Evolutionary conservation across 495 filamentous ascomycete species (phyloP).

Genomic region (Cenococcum geophilum): DNA sequence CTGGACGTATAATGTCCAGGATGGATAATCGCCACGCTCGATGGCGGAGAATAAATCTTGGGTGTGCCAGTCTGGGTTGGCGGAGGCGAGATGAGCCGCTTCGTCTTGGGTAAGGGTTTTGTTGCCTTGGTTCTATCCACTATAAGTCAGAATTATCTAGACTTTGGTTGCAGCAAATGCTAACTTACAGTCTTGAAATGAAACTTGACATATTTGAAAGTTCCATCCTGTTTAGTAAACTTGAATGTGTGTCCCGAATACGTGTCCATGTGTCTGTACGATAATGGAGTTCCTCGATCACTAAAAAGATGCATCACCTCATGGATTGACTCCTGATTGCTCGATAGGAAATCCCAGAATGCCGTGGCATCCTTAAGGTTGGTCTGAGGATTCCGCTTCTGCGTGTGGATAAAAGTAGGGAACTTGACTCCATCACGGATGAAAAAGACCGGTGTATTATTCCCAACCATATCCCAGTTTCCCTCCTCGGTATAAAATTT

Average conservation of each 20-base stretch:
- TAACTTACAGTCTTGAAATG: constrained; percentile 16
- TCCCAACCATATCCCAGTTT: constrained; percentile 69
- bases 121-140: too few species aligned
- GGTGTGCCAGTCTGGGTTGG: constrained; percentile 84
- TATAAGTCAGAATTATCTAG: too few species aligned
- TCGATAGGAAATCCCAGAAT: constrained; percentile 50
- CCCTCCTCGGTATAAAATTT: constrained; percentile 82
- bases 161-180: too few species aligned
- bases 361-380: constrained; percentile 62
- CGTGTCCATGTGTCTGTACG: constrained; percentile 69
- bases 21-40: constrained; percentile 62
- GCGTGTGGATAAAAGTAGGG: constrained; percentile 69
- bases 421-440: constrained; percentile 67
- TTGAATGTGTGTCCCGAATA: constrained; percentile 28
- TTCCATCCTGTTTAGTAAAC: constrained; percentile 16
- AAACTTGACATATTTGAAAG: constrained; percentile 27
- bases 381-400: constrained; percentile 74
- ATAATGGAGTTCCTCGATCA: constrained; percentile 53
- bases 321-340: constrained; percentile 53
- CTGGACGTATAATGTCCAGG: constrained; percentile 82
- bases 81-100: constrained; percentile 64
- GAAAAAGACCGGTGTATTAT: constrained; percentile 64
- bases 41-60: constrained; percentile 79
- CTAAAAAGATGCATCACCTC: constrained; percentile 39
- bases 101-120: constrained; percentile 54